phyloP scores from a whole-genome alignment of 768 basidiomycete species.

The Tricholoma flavovirens region DNA sequence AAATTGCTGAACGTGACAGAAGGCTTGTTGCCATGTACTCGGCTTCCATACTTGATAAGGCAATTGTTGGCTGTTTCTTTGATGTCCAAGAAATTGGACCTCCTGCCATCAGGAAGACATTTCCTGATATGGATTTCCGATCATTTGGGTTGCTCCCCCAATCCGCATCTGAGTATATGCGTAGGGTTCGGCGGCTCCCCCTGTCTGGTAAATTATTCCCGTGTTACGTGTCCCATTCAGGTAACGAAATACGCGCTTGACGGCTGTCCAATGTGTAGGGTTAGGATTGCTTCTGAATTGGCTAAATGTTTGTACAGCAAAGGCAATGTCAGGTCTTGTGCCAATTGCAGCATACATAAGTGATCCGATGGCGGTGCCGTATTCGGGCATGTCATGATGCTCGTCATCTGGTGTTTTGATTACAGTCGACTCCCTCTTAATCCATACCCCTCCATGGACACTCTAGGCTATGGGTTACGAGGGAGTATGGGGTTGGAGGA shows the following conservation, averaged over 20 bases:
- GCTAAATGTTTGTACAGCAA: neutral
- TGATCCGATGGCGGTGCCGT: too few relatives aligned
- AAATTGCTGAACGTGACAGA: neutral
- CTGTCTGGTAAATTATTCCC: neutral
- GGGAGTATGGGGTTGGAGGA: too few relatives aligned
- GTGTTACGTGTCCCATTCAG: neutral
- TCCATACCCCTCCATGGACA: too few relatives aligned
- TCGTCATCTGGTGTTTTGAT: too few relatives aligned
- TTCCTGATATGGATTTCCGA: neutral
- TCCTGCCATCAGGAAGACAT: neutral
- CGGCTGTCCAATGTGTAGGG: neutral
- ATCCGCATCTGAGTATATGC: neutral
- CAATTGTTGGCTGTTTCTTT: neutral
- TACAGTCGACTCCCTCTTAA: too few relatives aligned
- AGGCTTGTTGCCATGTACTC: neutral
- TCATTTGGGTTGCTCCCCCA: neutral
- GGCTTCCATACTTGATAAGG: neutral
- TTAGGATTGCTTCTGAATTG: neutral
- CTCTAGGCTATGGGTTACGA: too few relatives aligned
- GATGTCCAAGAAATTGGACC: neutral
- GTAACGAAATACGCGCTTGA: neutral
- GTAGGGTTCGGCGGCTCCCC: neutral
- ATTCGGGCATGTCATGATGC: too few relatives aligned
- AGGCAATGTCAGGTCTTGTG: neutral
- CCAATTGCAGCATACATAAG: conserved; percentile 2